These are phyloP conservation scores for Sequoia sempervirens DNA, from an alignment of 75 land plant species.

Conservation along the genomic window DNA sequence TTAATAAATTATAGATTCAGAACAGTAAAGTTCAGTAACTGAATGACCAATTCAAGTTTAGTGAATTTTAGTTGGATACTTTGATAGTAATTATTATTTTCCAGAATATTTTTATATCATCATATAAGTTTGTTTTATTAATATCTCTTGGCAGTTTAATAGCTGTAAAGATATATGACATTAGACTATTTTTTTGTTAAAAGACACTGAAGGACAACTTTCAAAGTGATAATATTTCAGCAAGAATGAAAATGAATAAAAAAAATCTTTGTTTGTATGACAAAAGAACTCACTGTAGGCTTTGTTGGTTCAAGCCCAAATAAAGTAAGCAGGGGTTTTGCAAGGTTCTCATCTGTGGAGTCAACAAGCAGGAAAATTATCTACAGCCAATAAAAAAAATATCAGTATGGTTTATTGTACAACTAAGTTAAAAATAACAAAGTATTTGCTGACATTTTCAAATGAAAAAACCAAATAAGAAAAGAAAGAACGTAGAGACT, in stretches of 20 bases:
- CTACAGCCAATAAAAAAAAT: slow-evolving; percentile 34
- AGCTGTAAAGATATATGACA: neutral
- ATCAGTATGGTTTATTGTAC: slow-evolving; percentile 4
- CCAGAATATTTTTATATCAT: neutral
- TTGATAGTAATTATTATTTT: neutral
- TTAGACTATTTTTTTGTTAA: neutral
- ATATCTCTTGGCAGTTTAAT: neutral
- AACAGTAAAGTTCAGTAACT: no score
- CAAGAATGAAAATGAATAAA: neutral
- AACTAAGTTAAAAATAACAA: slow-evolving; percentile 1
- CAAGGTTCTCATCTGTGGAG: slow-evolving; percentile 71
- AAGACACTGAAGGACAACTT: neutral
- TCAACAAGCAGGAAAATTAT: slow-evolving; percentile 74
- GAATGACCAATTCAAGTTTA: no score
- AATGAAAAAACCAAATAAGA: neutral
- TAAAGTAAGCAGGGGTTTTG: slow-evolving; percentile 76
- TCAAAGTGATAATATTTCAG: neutral
- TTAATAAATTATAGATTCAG: no score
- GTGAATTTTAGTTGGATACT: no score
- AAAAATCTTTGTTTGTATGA: neutral
- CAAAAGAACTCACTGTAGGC: slow-evolving; percentile 49
- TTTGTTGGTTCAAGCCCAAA: slow-evolving; percentile 71
- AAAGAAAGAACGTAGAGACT: neutral
- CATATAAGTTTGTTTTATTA: neutral
- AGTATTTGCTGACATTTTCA: neutral